A percentile compares a stretch with the other conserved stretches of the same genome.
Evolutionary conservation across 371 early-diverging fungal genomes (phyloP).

Genomic region (Cokeromyces recurvatus): DNA sequence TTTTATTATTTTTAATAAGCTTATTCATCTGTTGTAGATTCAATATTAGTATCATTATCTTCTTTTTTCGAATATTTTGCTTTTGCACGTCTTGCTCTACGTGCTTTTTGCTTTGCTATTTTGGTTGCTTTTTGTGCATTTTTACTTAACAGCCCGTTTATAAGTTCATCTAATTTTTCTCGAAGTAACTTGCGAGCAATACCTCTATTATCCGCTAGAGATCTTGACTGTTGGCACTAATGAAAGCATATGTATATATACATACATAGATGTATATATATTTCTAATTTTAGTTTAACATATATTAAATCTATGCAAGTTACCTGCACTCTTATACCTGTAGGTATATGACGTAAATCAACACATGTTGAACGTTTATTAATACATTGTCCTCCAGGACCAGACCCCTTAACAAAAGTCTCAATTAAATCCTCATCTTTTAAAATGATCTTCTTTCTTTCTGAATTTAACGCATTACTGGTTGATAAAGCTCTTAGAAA

Average conservation of each 20-base stretch:
- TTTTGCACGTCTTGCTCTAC: constrained; percentile 49
- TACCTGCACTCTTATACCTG: constrained; percentile 72
- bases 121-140: constrained; percentile 61
- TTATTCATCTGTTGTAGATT: neutral
- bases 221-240: constrained; percentile 78
- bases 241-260: constrained; percentile 1
- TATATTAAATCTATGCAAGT: too few relatives aligned
- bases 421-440: constrained; percentile 79
- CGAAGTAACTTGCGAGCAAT: constrained; percentile 68
- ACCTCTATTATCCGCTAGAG: constrained; percentile 70
- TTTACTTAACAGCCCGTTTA: constrained; percentile 67
- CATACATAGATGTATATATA: too few relatives aligned
- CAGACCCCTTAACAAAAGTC: constrained; percentile 84
- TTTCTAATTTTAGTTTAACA: too few relatives aligned
- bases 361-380: constrained; percentile 87
- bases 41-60: neutral
- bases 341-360: constrained; percentile 80
- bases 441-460: constrained; percentile 53
- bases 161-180: constrained; percentile 63
- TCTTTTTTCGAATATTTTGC: constrained; percentile 30
- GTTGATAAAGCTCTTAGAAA: neutral
- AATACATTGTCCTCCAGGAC: constrained; percentile 92
- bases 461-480: too few relatives aligned
- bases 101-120: constrained; percentile 52
- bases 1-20: neutral